phyloP scores from a whole-genome alignment of 2,329 filamentous ascomycete genomes.

The Neofusicoccum sp. region DNA sequence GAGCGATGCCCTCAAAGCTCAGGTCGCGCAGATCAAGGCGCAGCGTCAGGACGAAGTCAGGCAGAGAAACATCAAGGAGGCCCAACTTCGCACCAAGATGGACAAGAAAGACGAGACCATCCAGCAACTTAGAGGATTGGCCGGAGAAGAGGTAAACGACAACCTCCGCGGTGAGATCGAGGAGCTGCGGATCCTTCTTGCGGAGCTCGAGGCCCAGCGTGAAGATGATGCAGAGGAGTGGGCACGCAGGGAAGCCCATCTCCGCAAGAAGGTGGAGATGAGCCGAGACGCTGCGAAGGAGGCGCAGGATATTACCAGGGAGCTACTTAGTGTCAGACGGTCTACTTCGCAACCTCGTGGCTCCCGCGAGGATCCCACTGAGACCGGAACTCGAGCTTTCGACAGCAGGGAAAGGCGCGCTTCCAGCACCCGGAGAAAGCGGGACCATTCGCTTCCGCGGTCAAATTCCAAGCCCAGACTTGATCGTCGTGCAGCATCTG shows the following conservation, averaged over 20 bases:
- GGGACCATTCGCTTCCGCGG: background rate
- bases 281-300: constrained; percentile 33
- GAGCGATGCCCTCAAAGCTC: constrained; percentile 69
- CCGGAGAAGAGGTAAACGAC: constrained; percentile 42
- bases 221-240: constrained; percentile 38
- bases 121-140: constrained; percentile 39
- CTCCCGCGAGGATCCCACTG: background rate
- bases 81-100: constrained; percentile 36
- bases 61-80: constrained; percentile 37
- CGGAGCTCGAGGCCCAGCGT: constrained; percentile 37
- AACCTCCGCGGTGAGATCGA: constrained; percentile 45
- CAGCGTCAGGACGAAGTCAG: constrained; percentile 61
- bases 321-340: constrained; percentile 33
- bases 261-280: constrained; percentile 38
- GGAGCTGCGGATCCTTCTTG: constrained; percentile 42
- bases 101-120: constrained; percentile 44
- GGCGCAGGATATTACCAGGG: constrained; percentile 35
- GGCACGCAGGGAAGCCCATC: constrained; percentile 34
- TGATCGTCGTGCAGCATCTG: constrained; percentile 20
- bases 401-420: constrained; percentile 6
- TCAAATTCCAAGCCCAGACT: constrained; percentile 20
- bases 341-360: constrained; percentile 27
- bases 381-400: background rate
- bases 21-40: constrained; percentile 73
- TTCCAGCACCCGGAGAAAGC: constrained; percentile 1